Evolutionary conservation across 1,284 basidiomycete genomes (phyloP).

Genomic region (Pisolithus thermaeus): DNA sequence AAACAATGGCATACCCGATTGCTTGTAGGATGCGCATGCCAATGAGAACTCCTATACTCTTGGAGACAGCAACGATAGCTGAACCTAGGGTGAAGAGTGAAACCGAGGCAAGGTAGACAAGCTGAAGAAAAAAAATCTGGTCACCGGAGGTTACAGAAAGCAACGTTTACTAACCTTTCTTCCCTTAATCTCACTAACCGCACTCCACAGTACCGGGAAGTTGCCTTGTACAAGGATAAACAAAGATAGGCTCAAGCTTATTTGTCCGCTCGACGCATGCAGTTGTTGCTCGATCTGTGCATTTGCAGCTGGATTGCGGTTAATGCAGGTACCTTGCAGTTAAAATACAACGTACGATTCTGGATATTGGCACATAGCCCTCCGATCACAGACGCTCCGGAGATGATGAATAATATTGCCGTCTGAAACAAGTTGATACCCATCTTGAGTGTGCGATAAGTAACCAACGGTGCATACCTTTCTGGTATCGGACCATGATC

Average conservation of each 20-base stretch:
- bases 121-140: slow-evolving; percentile 29
- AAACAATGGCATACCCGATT: slow-evolving; percentile 39
- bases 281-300: slow-evolving; percentile 54
- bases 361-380: slow-evolving; percentile 67
- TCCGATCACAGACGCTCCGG: slow-evolving; percentile 62
- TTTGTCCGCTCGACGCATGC: slow-evolving; percentile 59
- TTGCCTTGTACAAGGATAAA: slow-evolving; percentile 76
- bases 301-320: neutral
- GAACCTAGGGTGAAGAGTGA: slow-evolving; percentile 60
- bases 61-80: slow-evolving; percentile 57
- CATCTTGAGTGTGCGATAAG: neutral
- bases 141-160: neutral
- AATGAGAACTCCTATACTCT: slow-evolving; percentile 64
- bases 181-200: slow-evolving; percentile 75
- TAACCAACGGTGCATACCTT: slow-evolving; percentile 44
- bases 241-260: slow-evolving; percentile 70
- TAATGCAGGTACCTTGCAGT: neutral
- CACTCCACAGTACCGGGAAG: slow-evolving; percentile 65
- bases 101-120: slow-evolving; percentile 63
- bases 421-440: slow-evolving; percentile 32
- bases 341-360: slow-evolving; percentile 45
- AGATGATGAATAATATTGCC: slow-evolving; percentile 49
- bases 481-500: slow-evolving; percentile 61
- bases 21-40: slow-evolving; percentile 69
- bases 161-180: slow-evolving; percentile 48